Conservation (phyloP, 345 rosid genomes). For the Turnera subulata region DNA sequence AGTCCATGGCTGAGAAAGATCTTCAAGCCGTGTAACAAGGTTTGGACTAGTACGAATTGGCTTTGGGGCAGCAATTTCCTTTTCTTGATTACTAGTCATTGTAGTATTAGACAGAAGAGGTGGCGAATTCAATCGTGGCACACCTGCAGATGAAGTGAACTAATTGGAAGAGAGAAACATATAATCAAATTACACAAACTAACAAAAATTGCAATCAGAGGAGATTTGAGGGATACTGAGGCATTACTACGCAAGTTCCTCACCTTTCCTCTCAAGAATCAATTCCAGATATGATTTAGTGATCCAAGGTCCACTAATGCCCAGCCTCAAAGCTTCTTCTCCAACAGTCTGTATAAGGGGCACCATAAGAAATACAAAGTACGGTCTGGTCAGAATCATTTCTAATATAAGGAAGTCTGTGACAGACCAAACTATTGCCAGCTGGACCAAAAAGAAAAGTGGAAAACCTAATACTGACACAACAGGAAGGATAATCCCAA, state of each 20-base stretch:
- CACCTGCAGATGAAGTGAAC: constrained; percentile 56
- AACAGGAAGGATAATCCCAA: neutral
- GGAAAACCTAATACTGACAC: neutral
- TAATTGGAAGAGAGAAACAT: constrained; percentile 17
- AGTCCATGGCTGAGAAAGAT: constrained; percentile 97
- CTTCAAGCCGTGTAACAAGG: constrained; percentile 74
- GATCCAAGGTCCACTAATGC: constrained; percentile 84
- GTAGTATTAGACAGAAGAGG: constrained; percentile 61
- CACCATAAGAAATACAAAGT: neutral
- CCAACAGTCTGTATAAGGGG: constrained; percentile 62
- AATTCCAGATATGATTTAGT: constrained; percentile 93
- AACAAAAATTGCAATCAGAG: constrained; percentile 18
- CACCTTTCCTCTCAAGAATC: constrained; percentile 95
- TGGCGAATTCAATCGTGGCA: constrained; percentile 93
- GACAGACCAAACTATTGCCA: too few species aligned
- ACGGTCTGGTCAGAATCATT: neutral
- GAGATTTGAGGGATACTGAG: too few species aligned
- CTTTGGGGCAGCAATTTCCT: constrained; percentile 74
- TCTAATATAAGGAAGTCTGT: neutral
- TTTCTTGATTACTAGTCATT: constrained; percentile 51
- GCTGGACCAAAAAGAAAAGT: neutral
- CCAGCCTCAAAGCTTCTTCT: constrained; percentile 80
- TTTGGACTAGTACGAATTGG: constrained; percentile 84
- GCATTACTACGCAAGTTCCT: constrained; percentile 14
- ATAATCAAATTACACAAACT: constrained; percentile 4